Evolutionary conservation across 2,329 filamentous ascomycete genomes (phyloP).

Genomic region (Fusarium pseudocircinatum): DNA sequence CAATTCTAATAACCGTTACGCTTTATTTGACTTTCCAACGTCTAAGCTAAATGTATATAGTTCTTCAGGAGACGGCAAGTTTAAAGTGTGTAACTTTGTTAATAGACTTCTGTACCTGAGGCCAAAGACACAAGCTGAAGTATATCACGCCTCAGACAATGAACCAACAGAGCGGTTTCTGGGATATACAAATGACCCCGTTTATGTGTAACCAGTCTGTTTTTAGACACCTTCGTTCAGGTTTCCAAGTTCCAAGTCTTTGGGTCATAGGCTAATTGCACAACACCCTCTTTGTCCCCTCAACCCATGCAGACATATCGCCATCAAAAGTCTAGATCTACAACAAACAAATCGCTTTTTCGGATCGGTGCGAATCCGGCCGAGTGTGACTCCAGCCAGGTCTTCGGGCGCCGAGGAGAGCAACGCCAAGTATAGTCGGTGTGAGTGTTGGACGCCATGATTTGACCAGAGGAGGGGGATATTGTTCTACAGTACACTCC

Average conservation of each 20-base stretch:
- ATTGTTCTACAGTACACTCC: background rate
- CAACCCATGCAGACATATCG: background rate
- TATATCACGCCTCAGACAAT: background rate
- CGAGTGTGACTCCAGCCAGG: background rate
- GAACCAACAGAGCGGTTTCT: background rate
- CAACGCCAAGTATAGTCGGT: constrained; percentile 1
- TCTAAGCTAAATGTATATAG: background rate
- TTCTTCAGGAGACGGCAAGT: background rate
- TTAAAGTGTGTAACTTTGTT: background rate
- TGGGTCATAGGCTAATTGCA: background rate
- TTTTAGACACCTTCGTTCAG: background rate
- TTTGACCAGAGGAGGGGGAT: background rate
- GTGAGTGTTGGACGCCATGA: background rate
- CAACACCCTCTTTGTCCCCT: background rate
- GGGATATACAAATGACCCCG: background rate
- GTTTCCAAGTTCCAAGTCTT: background rate
- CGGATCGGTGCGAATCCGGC: background rate
- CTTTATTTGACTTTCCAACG: background rate
- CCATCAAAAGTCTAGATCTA: background rate
- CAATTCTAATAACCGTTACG: no score
- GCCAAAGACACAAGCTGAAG: background rate
- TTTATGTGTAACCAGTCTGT: background rate
- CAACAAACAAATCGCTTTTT: background rate
- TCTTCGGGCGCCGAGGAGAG: background rate
- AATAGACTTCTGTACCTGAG: background rate